A percentile compares a stretch with the other conserved stretches of the same genome.
Conservation (phyloP, 208 protist genomes). For the Novymonas esmeraldas region DNA sequence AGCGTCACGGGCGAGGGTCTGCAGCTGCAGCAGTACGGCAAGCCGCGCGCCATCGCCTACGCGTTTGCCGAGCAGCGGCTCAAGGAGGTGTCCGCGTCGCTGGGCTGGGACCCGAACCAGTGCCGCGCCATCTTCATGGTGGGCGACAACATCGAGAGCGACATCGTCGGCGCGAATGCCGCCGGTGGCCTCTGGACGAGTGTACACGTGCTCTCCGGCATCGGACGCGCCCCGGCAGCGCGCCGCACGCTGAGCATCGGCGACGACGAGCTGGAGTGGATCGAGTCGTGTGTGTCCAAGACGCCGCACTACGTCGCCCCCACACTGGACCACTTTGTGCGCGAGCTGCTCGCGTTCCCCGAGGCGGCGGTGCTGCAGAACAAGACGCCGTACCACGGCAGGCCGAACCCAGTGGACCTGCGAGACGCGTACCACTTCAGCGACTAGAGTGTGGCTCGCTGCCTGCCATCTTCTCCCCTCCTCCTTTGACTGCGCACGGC, state of each 20-base stretch:
- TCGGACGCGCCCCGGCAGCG: constrained; percentile 61
- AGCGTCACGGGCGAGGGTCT: constrained; percentile 76
- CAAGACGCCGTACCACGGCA: constrained; percentile 65
- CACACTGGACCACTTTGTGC: constrained; percentile 88
- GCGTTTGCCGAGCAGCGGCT: constrained; percentile 74
- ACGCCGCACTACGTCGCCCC: constrained; percentile 87
- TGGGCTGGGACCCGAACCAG: constrained; percentile 66
- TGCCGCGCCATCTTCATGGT: constrained; percentile 86
- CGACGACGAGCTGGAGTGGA: constrained; percentile 77
- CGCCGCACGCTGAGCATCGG: constrained; percentile 54
- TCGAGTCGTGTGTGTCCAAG: constrained; percentile 53
- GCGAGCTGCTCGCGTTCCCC: constrained; percentile 82
- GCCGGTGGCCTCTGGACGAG: constrained; percentile 68
- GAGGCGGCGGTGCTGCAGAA: constrained; percentile 67
- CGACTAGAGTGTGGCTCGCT: neutral
- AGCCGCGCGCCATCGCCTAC: constrained; percentile 85
- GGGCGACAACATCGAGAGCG: constrained; percentile 86
- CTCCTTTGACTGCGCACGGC: neutral
- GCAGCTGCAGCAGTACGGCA: constrained; percentile 76
- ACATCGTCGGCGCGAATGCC: constrained; percentile 87
- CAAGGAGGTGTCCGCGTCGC: constrained; percentile 22
- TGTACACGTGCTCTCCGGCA: constrained; percentile 82
- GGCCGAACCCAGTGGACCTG: constrained; percentile 81
- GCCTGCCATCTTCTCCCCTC: neutral
- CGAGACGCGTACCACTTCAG: constrained; percentile 67